These are phyloP conservation scores for Colletotrichum sublineola DNA, from an alignment of 2,329 filamentous ascomycete species.

Conservation along the genomic window DNA sequence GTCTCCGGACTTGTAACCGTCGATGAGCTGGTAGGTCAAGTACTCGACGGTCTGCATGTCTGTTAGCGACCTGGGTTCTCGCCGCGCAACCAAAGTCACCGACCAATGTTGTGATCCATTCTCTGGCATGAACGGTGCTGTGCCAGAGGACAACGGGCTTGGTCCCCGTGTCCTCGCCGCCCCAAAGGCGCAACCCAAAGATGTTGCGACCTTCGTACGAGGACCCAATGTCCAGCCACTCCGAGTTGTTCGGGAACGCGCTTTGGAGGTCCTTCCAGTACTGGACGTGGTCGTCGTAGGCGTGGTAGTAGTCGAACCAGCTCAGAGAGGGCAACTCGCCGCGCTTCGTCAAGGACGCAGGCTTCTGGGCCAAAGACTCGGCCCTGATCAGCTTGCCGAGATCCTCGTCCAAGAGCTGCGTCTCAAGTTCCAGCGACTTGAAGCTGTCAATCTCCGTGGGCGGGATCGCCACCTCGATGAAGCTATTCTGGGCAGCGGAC, in stretches of 20 bases:
- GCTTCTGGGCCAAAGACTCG: slow-evolving; percentile 46
- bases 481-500: slow-evolving; percentile 47
- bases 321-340: slow-evolving; percentile 53
- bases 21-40: slow-evolving; percentile 55
- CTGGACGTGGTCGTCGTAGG: slow-evolving; percentile 64
- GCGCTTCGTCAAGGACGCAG: slow-evolving; percentile 39
- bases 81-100: slow-evolving; percentile 53
- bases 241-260: slow-evolving; percentile 60
- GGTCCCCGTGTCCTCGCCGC: slow-evolving; percentile 53
- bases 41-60: slow-evolving; percentile 48
- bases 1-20: slow-evolving; percentile 55
- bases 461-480: slow-evolving; percentile 51
- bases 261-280: slow-evolving; percentile 62
- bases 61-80: background rate
- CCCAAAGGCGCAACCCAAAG: slow-evolving; percentile 68
- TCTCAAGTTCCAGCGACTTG: slow-evolving; percentile 46
- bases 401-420: slow-evolving; percentile 47
- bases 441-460: slow-evolving; percentile 48
- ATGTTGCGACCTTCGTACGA: slow-evolving; percentile 65
- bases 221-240: slow-evolving; percentile 59
- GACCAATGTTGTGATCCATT: slow-evolving; percentile 69
- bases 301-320: slow-evolving; percentile 68
- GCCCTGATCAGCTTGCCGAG: slow-evolving; percentile 48
- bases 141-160: slow-evolving; percentile 64
- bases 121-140: slow-evolving; percentile 65